Percentiles rank a stretch among this genome's conserved stretches.
These are phyloP conservation scores for Turnera subulata DNA, from an alignment of 345 rosid genomes.

Conservation along the genomic window DNA sequence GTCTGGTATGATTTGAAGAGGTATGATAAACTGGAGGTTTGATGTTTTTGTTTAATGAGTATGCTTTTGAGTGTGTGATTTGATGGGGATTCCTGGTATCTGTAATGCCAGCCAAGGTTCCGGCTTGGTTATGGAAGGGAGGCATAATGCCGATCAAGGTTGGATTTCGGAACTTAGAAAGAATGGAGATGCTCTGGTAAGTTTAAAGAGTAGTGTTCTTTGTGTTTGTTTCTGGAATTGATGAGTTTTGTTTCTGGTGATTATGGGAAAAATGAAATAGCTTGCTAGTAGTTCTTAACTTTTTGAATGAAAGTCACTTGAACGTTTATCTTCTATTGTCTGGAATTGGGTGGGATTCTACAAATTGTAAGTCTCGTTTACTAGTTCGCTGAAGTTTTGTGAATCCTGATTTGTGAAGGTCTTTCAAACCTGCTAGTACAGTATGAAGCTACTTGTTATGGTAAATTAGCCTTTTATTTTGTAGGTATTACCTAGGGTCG, in stretches of 20 bases:
- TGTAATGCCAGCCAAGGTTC: conserved; percentile 48
- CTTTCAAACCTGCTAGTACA: too few relatives aligned
- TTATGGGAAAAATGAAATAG: too few relatives aligned
- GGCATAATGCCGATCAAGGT: conserved; percentile 75
- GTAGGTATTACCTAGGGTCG: conserved; percentile 86
- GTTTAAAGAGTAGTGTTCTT: too few relatives aligned
- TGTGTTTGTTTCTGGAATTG: too few relatives aligned
- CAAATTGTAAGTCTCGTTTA: too few relatives aligned
- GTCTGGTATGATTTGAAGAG: conserved; percentile 95
- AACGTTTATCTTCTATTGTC: too few relatives aligned
- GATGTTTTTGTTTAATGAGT: neutral
- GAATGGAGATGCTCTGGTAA: conserved; percentile 63
- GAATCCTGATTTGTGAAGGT: too few relatives aligned
- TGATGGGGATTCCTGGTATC: neutral
- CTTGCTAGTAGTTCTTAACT: too few relatives aligned
- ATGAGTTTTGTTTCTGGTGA: too few relatives aligned
- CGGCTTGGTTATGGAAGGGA: conserved; percentile 67
- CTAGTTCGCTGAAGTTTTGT: too few relatives aligned
- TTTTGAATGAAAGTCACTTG: too few relatives aligned
- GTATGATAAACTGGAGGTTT: conserved; percentile 20
- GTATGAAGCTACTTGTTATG: neutral
- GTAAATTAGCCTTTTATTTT: conserved; percentile 10
- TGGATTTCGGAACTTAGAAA: conserved; percentile 78
- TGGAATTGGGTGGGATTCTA: too few relatives aligned
- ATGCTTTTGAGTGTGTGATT: neutral